phyloP scores from a whole-genome alignment of 441 rosid species.

The Heliophila coronopifolia region DNA sequence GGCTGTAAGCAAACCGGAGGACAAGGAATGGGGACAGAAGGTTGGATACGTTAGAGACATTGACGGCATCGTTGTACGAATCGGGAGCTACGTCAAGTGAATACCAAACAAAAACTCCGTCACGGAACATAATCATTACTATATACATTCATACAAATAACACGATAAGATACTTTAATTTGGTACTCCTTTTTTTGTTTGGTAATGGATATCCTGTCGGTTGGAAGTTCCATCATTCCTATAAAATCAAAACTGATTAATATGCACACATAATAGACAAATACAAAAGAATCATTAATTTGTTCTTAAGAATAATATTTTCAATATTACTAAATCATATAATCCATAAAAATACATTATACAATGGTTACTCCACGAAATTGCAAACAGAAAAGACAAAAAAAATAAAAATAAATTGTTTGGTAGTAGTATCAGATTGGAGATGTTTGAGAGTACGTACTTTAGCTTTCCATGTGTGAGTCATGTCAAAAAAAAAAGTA shows the following conservation, averaged over 20 bases:
- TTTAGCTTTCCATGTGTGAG: not conserved
- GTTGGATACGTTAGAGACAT: slow-evolving; percentile 80
- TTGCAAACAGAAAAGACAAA: not conserved
- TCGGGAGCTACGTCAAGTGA: slow-evolving; percentile 60
- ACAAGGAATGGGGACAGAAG: slow-evolving; percentile 84
- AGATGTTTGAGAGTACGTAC: not conserved
- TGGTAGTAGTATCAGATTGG: too few species aligned
- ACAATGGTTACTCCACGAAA: not conserved
- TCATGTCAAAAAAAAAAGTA: not conserved
- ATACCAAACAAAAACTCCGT: slow-evolving; percentile 13
- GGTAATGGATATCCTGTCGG: too few species aligned
- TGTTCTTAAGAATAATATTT: not conserved
- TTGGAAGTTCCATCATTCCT: too few species aligned
- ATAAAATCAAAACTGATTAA: too few species aligned
- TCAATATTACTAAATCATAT: not conserved
- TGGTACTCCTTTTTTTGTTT: not conserved
- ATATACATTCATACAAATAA: slow-evolving; percentile 6
- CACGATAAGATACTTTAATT: not conserved
- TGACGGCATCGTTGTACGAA: slow-evolving; percentile 56
- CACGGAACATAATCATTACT: not conserved
- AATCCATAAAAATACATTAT: too few species aligned
- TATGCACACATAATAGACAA: not conserved
- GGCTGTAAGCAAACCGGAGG: slow-evolving; percentile 63
- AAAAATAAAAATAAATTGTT: too few species aligned
- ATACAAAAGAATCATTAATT: too few species aligned